phyloP scores from a whole-genome alignment of 2,329 filamentous ascomycete genomes.

The Coniochaeta sp. region DNA sequence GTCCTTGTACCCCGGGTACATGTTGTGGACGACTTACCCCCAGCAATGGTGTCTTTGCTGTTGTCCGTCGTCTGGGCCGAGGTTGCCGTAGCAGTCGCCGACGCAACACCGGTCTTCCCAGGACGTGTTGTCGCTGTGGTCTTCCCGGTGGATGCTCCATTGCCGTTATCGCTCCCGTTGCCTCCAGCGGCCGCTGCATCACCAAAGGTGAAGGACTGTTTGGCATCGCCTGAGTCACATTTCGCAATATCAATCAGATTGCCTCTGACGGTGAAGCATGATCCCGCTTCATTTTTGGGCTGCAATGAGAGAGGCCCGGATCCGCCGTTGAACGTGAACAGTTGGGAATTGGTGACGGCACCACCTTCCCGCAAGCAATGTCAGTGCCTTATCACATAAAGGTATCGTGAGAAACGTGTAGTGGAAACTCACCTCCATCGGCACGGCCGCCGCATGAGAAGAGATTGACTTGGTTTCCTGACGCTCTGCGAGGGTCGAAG shows the following conservation, averaged over 20 bases:
- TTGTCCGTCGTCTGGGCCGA: neutral
- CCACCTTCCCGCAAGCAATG: conserved; percentile 25
- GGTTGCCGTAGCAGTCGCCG: conserved; percentile 1
- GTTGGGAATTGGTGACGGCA: conserved; percentile 41
- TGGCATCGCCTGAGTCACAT: conserved; percentile 31
- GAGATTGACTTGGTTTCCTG: conserved; percentile 45
- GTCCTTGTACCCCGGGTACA: conserved; percentile 1
- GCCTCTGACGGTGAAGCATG: conserved; percentile 39
- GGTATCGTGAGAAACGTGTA: neutral
- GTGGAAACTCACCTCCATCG: conserved; percentile 33
- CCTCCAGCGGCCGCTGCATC: conserved; percentile 8
- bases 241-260: conserved; percentile 34
- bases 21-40: neutral
- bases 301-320: conserved; percentile 33
- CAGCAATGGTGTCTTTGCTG: neutral
- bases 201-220: conserved; percentile 34
- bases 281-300: conserved; percentile 36
- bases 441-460: conserved; percentile 54
- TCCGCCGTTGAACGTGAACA: conserved; percentile 38
- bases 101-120: conserved; percentile 12
- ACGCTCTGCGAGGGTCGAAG: conserved; percentile 44
- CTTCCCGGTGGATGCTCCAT: conserved; percentile 8
- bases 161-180: conserved; percentile 5
- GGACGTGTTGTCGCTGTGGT: conserved; percentile 5
- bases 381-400: conserved; percentile 2